Evolutionary conservation across 106 monocot genomes (phyloP), one percentile per base, ranked within the genome.

Genomic region (Xerophyta viscosa): DNA sequence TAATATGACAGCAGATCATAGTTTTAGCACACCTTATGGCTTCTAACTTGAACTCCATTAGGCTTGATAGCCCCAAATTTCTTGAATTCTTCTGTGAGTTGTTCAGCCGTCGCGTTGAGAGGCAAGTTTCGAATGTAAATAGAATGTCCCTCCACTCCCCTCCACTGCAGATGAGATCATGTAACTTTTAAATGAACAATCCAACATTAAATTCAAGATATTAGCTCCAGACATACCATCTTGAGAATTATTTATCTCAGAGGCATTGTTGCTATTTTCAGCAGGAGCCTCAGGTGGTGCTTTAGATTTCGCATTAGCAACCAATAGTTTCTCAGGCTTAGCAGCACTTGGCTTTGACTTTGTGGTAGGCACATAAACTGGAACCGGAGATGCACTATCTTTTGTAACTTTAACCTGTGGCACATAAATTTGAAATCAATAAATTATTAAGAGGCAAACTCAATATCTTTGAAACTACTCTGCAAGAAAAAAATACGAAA

Each of bases 21-120:
- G n/a, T n/a, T n/a, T n/a, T n/a, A n/a, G n/a, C n/a, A n/a, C n/a
- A 93, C 92, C 83, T 80, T 87, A 41, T 83, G 72, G 71, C 71
- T 83, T 80, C 80, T 80, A 50, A 93, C 87, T 87, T 93, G 92
- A 20, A 93, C 74, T 47, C 92, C 87, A 71, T 68, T 74, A 62
- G 73, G 71, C 37, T 70, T 83, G 54, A 93, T 87, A 22, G 65
- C 24, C 20, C 92, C 92, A 77, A 87, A 93, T 64, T 75, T 87
- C 71, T 64, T 77, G 54, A 87, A 75, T 45, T 73, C 68, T 24
- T 68, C 77, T 37, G 77, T 83, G 18, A 93, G 64, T 41, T 74
- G 57, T 50, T 68, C 62, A 31, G 70, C 50, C n/a, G 79, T 80
- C 11, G 80, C 60, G 67, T 84, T 65, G 12, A 56, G 45, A 60